These are phyloP conservation scores for Lolium multiflorum DNA, from an alignment of 176 grass and related monocot species.

Conservation along the genomic window DNA sequence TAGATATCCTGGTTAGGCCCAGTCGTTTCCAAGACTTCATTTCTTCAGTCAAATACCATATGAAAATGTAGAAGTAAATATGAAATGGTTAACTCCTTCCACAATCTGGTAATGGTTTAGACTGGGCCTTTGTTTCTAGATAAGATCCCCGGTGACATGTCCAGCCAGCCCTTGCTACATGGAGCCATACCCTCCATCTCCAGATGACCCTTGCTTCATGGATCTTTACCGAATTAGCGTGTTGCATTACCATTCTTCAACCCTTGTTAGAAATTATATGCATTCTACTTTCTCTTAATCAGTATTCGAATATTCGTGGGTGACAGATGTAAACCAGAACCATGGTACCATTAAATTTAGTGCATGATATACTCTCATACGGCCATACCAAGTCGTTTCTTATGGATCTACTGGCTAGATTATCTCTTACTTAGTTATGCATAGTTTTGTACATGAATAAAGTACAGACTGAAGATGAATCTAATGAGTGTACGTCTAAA, in stretches of 20 bases:
- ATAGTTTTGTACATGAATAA: not conserved
- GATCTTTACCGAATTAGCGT: not conserved
- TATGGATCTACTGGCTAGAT: not conserved
- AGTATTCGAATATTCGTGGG: not conserved
- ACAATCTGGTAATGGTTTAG: not conserved
- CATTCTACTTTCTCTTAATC: conserved; percentile 3
- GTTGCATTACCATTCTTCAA: not conserved
- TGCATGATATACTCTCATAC: not conserved
- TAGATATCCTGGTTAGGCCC: conserved; percentile 1
- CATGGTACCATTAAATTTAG: not conserved
- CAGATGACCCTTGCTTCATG: not conserved
- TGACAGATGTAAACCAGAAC: conserved; percentile 8
- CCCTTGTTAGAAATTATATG: not conserved
- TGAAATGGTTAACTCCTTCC: not conserved
- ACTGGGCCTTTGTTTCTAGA: not conserved
- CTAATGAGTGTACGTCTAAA: not conserved
- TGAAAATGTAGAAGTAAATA: conserved; percentile 7
- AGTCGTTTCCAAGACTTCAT: not conserved
- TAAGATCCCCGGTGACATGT: not conserved
- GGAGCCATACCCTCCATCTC: not conserved
- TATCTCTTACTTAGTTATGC: not conserved
- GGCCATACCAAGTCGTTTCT: not conserved
- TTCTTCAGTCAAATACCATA: conserved; percentile 13
- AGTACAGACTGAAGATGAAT: not conserved
- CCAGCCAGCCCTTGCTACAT: not conserved